Evolutionary conservation across 805 yeast genomes (phyloP).

Genomic region (Kluyveromyces siamensis): DNA sequence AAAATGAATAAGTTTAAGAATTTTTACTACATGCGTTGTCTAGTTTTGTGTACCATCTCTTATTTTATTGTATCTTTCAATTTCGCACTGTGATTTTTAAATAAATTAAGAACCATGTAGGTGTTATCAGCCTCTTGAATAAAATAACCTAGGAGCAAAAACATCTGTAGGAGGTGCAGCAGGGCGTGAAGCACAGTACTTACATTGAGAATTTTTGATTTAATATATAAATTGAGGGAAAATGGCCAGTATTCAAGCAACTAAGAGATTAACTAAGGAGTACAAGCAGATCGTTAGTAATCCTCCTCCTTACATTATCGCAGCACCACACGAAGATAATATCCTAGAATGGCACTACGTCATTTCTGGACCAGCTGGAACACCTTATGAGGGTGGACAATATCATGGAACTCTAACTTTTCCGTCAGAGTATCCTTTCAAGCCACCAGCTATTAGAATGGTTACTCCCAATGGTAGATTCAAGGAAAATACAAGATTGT

Average conservation of each 20-base stretch:
- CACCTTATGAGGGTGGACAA: slow-evolving; percentile 81
- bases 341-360: slow-evolving; percentile 91
- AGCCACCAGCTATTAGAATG: slow-evolving; percentile 87
- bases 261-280: slow-evolving; percentile 59
- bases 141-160: neutral
- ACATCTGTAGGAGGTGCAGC: neutral
- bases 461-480: slow-evolving; percentile 87
- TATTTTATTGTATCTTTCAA: too few relatives aligned
- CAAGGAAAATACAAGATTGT: slow-evolving; percentile 68
- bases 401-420: slow-evolving; percentile 82
- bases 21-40: too few relatives aligned
- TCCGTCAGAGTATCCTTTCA: slow-evolving; percentile 81
- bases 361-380: slow-evolving; percentile 84
- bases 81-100: too few relatives aligned
- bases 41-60: too few relatives aligned
- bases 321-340: slow-evolving; percentile 81
- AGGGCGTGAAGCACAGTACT: neutral
- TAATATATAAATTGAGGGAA: neutral
- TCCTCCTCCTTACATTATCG: slow-evolving; percentile 79
- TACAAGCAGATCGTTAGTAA: slow-evolving; percentile 65
- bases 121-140: too few relatives aligned
- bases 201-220: neutral
- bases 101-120: too few relatives aligned
- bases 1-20: too few relatives aligned
- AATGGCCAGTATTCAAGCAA: slow-evolving; percentile 39